These are phyloP conservation scores for Mycena venus DNA, from an alignment of 768 basidiomycete species.

Conservation along the genomic window DNA sequence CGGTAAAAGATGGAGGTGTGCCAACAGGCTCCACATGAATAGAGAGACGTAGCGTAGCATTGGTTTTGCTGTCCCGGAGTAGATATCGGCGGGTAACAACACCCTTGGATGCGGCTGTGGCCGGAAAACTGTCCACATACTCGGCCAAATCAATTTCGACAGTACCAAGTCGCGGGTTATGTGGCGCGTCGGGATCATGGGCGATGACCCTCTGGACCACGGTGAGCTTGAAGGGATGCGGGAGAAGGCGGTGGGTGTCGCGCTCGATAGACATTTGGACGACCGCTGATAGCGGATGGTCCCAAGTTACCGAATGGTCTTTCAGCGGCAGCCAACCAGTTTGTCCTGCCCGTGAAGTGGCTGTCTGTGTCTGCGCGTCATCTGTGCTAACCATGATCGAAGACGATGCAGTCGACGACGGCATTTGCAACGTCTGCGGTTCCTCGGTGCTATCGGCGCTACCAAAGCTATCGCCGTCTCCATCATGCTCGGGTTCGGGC, in stretches of 20 bases:
- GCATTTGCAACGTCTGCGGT: not conserved
- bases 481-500: conserved; percentile 15
- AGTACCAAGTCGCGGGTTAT: conserved; percentile 73
- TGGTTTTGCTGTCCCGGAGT: conserved; percentile 81
- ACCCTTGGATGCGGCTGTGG: conserved; percentile 48
- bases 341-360: conserved; percentile 66
- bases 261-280: conserved; percentile 74
- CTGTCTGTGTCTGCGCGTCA: conserved; percentile 11
- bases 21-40: conserved; percentile 60
- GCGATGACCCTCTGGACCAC: conserved; percentile 73
- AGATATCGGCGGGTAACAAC: conserved; percentile 76
- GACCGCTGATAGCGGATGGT: conserved; percentile 67
- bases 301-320: conserved; percentile 78
- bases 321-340: conserved; percentile 72
- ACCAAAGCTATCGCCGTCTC: conserved; percentile 15
- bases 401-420: not conserved
- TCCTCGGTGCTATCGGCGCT: conserved; percentile 27
- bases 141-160: conserved; percentile 82
- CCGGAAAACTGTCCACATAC: conserved; percentile 61
- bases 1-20: conserved; percentile 54
- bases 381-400: not conserved
- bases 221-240: conserved; percentile 74
- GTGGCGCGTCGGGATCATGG: conserved; percentile 68
- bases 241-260: conserved; percentile 62
- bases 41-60: conserved; percentile 80